Conservation (phyloP, 129 eudicot species). For the Lonicera japonica region DNA sequence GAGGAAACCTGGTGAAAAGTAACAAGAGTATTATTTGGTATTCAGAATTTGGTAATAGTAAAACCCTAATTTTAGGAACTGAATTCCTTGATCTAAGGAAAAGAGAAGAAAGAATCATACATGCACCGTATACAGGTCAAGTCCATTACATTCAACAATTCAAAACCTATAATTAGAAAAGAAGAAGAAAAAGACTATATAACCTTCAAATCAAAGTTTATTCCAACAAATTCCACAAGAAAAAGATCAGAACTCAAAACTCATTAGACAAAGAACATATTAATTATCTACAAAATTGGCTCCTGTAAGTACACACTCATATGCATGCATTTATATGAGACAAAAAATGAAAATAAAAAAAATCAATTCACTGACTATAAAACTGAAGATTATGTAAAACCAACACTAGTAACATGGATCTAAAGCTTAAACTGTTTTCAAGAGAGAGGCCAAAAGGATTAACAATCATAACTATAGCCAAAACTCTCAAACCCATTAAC, state of each 20-base stretch:
- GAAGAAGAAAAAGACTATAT: not conserved
- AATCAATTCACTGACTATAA: not conserved
- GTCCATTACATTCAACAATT: not conserved
- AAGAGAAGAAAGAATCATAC: constrained; percentile 15
- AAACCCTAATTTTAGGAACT: constrained; percentile 23
- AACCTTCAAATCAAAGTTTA: constrained; percentile 2
- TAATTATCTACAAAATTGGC: too few relatives aligned
- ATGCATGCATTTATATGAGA: not conserved
- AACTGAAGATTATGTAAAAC: not conserved
- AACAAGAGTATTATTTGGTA: not conserved
- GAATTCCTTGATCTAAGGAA: constrained; percentile 26
- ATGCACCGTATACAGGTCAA: constrained; percentile 4
- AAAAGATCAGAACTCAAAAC: not conserved
- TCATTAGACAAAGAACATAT: not conserved
- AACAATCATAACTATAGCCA: not conserved
- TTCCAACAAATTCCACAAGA: not conserved
- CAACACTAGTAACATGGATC: not conserved
- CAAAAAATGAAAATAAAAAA: not conserved
- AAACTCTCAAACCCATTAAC: too few relatives aligned
- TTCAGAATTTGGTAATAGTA: constrained; percentile 9
- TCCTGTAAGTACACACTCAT: not conserved
- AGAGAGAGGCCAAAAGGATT: not conserved
- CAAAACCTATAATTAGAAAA: not conserved
- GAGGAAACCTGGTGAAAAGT: constrained; percentile 25
- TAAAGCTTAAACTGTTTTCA: not conserved